phyloP scores from a whole-genome alignment of 352 stramenopile genomes.

The Phytophthora pini region DNA sequence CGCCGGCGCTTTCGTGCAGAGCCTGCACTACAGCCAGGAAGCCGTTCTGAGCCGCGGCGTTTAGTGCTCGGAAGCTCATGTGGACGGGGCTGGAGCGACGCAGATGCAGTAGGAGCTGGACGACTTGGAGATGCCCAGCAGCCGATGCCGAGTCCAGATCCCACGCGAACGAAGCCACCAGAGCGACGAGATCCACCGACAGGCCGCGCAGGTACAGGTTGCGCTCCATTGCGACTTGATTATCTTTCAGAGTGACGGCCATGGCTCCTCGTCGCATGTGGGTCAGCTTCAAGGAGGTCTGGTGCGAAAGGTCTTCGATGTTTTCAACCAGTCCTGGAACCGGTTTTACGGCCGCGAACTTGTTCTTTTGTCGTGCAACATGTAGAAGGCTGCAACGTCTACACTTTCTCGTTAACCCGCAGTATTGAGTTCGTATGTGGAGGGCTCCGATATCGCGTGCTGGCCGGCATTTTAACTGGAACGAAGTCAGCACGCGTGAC shows the following conservation, averaged over 20 bases:
- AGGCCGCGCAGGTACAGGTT: slow-evolving; percentile 12
- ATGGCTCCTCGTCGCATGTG: slow-evolving; percentile 29
- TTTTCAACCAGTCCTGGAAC: slow-evolving; percentile 12
- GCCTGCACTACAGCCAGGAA: slow-evolving; percentile 24
- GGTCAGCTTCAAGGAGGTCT: slow-evolving; percentile 22
- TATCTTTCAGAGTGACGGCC: slow-evolving; percentile 24
- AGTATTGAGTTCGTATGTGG: no score
- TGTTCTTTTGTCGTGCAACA: no score
- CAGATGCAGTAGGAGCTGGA: slow-evolving; percentile 27
- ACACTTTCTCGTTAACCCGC: no score
- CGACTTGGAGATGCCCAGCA: slow-evolving; percentile 30
- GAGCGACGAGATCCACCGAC: slow-evolving; percentile 30
- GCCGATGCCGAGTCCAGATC: slow-evolving; percentile 35
- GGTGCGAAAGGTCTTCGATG: slow-evolving; percentile 16
- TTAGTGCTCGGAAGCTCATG: slow-evolving; percentile 29
- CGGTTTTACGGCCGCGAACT: background rate
- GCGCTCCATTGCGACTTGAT: slow-evolving; percentile 19
- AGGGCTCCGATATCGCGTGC: no score
- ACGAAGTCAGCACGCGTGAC: slow-evolving; percentile 2
- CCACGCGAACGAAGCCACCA: slow-evolving; percentile 43
- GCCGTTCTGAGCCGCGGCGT: slow-evolving; percentile 29
- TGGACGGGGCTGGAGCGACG: slow-evolving; percentile 10
- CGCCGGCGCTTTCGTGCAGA: slow-evolving; percentile 19
- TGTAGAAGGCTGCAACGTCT: no score
- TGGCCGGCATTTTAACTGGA: background rate